These are phyloP conservation scores for Apiospora malaysiana DNA, from an alignment of 2,329 filamentous ascomycete species.

Conservation along the genomic window DNA sequence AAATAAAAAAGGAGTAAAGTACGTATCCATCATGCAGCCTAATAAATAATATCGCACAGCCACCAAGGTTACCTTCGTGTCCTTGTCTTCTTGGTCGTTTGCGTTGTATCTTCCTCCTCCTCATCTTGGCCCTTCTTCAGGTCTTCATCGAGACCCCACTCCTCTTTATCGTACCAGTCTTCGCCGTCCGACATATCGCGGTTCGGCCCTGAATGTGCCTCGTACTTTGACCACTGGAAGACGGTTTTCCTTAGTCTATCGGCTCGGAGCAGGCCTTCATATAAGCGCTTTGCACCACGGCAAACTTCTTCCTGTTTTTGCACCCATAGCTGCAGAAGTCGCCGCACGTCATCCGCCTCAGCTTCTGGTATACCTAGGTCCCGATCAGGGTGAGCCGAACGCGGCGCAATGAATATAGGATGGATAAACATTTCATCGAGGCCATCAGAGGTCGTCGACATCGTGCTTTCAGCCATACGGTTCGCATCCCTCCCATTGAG, in stretches of 20 bases:
- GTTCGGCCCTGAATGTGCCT: conserved; percentile 70
- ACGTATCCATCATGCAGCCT: conserved; percentile 15
- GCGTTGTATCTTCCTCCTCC: conserved; percentile 75
- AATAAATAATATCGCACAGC: not conserved
- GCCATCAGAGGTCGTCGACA: conserved; percentile 47
- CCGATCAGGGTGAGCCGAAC: conserved; percentile 66
- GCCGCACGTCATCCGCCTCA: conserved; percentile 80
- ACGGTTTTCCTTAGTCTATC: conserved; percentile 75
- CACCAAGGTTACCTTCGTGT: conserved; percentile 53
- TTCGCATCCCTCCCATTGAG: conserved; percentile 26
- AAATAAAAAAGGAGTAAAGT: conserved; percentile 2
- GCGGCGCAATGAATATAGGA: conserved; percentile 74
- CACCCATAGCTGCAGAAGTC: conserved; percentile 75
- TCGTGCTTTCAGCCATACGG: conserved; percentile 31
- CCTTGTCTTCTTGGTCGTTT: conserved; percentile 66
- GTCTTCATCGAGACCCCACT: conserved; percentile 77
- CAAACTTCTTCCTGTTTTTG: conserved; percentile 88
- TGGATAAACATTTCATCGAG: conserved; percentile 66
- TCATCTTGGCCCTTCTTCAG: conserved; percentile 83
- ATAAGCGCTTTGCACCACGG: conserved; percentile 70
- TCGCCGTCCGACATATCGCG: conserved; percentile 85
- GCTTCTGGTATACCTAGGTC: conserved; percentile 73
- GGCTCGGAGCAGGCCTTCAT: conserved; percentile 73
- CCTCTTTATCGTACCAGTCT: conserved; percentile 86
- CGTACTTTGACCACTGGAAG: conserved; percentile 77